These are phyloP conservation scores for Isoetes engelmannii DNA, from an alignment of 83 land plant species.

Conservation along the genomic window DNA sequence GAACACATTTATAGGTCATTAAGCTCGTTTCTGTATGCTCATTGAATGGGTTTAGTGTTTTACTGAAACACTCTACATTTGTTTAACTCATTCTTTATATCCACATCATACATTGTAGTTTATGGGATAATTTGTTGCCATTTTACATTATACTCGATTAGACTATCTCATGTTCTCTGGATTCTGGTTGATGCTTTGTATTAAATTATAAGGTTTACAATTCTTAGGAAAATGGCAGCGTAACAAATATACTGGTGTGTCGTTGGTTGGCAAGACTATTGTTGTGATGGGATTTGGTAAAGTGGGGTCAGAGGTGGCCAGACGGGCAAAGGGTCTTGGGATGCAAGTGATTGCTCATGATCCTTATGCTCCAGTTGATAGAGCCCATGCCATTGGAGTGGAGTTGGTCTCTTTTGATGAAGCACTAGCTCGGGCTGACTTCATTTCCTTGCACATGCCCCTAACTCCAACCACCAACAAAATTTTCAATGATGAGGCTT, in stretches of 20 bases:
- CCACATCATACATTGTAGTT: no score
- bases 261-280: slow-evolving; percentile 73
- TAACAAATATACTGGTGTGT: slow-evolving; percentile 79
- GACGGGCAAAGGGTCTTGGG: slow-evolving; percentile 82
- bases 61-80: no score
- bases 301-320: slow-evolving; percentile 93
- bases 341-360: slow-evolving; percentile 90
- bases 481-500: slow-evolving; percentile 71
- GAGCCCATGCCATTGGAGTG: slow-evolving; percentile 77
- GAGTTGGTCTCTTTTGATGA: slow-evolving; percentile 72
- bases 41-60: no score
- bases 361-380: slow-evolving; percentile 82
- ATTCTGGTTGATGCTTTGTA: no score
- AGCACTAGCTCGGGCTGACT: slow-evolving; percentile 71
- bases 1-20: no score
- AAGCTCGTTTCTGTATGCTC: no score
- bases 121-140: no score
- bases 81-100: no score
- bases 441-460: slow-evolving; percentile 85
- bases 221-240: slow-evolving; percentile 76
- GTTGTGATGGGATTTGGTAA: slow-evolving; percentile 95
- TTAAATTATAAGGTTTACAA: not conserved
- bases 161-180: no score
- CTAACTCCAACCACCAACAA: slow-evolving; percentile 63
- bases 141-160: no score